Percentiles rank a stretch among this genome's conserved stretches.
phyloP scores from a whole-genome alignment of 1,139 yeast genomes.

The Taphrina betulina region DNA sequence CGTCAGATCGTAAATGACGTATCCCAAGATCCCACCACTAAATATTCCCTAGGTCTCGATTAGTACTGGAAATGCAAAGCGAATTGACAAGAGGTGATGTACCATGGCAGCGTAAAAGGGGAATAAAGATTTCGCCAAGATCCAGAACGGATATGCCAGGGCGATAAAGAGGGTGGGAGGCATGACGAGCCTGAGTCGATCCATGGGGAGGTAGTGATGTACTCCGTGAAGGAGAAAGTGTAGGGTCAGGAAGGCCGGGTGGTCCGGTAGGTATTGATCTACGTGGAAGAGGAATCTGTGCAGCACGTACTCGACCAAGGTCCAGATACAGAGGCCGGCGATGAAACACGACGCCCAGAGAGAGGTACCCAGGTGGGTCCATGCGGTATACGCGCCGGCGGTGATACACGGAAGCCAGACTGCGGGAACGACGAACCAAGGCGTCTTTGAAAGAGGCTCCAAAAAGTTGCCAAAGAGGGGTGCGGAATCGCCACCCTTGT shows the following conservation, averaged over 20 bases:
- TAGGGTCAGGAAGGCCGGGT: conserved; percentile 67
- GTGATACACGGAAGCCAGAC: conserved; percentile 83
- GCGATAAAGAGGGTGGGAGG: conserved; percentile 81
- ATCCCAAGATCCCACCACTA: conserved; percentile 95
- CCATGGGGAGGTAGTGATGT: conserved; percentile 98
- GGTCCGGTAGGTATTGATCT: conserved; percentile 80
- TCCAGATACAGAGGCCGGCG: conserved; percentile 84
- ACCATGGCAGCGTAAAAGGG: conserved; percentile 56
- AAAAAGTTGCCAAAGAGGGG: conserved; percentile 74
- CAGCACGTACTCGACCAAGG: conserved; percentile 77
- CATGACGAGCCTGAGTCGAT: conserved; percentile 83
- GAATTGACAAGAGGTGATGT: no score
- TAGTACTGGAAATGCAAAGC: no score
- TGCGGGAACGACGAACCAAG: conserved; percentile 82
- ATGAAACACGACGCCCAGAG: conserved; percentile 45
- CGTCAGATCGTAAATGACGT: conserved; percentile 82
- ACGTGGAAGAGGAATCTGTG: conserved; percentile 93
- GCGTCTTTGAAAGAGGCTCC: conserved; percentile 67
- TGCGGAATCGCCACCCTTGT: conserved; percentile 79
- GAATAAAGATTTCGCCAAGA: conserved; percentile 57
- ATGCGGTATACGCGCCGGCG: conserved; percentile 49
- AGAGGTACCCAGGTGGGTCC: conserved; percentile 40
- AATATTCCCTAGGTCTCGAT: no score
- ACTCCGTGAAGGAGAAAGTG: conserved; percentile 94
- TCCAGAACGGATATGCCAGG: conserved; percentile 61